These are phyloP conservation scores for Penicillium ucsense DNA, from an alignment of 495 filamentous ascomycete genomes.

Conservation along the genomic window DNA sequence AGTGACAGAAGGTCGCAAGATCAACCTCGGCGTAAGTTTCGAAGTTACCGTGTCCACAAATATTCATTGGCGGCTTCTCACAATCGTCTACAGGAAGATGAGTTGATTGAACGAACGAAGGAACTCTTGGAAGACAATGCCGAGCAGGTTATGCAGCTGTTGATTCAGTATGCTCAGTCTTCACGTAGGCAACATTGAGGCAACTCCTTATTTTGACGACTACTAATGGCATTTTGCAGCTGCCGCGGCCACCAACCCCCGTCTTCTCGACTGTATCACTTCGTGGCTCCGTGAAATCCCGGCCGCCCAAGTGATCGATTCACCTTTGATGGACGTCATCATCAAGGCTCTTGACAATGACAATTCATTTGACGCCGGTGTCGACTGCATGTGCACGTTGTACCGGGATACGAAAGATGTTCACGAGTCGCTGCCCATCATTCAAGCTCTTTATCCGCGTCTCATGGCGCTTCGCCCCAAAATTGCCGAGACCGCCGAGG, in stretches of 20 bases:
- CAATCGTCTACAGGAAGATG: slow-evolving; percentile 66
- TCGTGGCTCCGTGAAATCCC: slow-evolving; percentile 94
- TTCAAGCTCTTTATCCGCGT: slow-evolving; percentile 76
- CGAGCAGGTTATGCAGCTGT: slow-evolving; percentile 68
- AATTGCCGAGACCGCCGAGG: slow-evolving; percentile 62
- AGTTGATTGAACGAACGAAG: slow-evolving; percentile 66
- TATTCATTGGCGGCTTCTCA: background rate
- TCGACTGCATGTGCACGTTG: slow-evolving; percentile 86
- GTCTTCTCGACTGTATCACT: slow-evolving; percentile 86
- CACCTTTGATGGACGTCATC: slow-evolving; percentile 72
- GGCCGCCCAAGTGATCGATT: slow-evolving; percentile 70
- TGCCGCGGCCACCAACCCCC: slow-evolving; percentile 73
- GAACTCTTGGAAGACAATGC: slow-evolving; percentile 90
- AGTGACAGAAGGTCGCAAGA: slow-evolving; percentile 97
- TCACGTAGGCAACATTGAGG: slow-evolving; percentile 52
- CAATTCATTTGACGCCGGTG: slow-evolving; percentile 73
- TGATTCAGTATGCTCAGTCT: slow-evolving; percentile 82
- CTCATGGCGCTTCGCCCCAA: slow-evolving; percentile 70
- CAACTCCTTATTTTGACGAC: background rate
- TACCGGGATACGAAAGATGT: slow-evolving; percentile 90
- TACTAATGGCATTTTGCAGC: slow-evolving; percentile 18
- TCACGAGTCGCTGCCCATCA: slow-evolving; percentile 66
- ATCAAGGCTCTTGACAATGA: slow-evolving; percentile 67
- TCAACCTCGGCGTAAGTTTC: slow-evolving; percentile 83
- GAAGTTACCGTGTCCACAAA: no score